These are phyloP conservation scores for Fusarium ramigenum DNA, from an alignment of 2,329 filamentous ascomycete species.

Conservation along the genomic window DNA sequence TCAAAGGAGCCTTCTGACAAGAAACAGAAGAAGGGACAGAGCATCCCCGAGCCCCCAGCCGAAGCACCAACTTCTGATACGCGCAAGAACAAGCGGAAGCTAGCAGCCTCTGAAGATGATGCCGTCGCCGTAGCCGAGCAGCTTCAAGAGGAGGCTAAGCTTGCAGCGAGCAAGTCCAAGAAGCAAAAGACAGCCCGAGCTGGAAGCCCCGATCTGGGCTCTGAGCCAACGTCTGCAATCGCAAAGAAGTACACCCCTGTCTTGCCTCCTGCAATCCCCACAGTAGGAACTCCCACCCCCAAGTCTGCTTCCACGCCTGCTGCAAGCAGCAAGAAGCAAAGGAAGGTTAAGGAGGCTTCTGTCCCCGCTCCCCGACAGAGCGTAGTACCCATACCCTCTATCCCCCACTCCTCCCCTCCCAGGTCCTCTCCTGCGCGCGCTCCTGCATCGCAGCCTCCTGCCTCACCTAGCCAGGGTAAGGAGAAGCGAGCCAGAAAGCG, in stretches of 20 bases:
- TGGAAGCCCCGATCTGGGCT: slow-evolving; percentile 49
- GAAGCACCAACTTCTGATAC: slow-evolving; percentile 36
- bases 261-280: slow-evolving; percentile 45
- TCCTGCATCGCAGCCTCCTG: slow-evolving; percentile 18
- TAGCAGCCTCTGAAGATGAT: slow-evolving; percentile 51
- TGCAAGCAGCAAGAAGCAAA: slow-evolving; percentile 42
- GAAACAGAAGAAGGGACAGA: slow-evolving; percentile 44
- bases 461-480: slow-evolving; percentile 39
- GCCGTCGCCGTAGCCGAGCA: slow-evolving; percentile 49
- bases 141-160: slow-evolving; percentile 47
- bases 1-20: slow-evolving; percentile 41
- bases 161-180: slow-evolving; percentile 54
- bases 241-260: slow-evolving; percentile 48
- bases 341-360: slow-evolving; percentile 45
- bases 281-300: slow-evolving; percentile 38
- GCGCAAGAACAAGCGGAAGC: slow-evolving; percentile 52
- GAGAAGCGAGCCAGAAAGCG: slow-evolving; percentile 46
- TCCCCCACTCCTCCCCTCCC: slow-evolving; percentile 46
- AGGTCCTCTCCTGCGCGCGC: slow-evolving; percentile 38
- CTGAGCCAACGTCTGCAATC: slow-evolving; percentile 38
- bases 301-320: slow-evolving; percentile 37
- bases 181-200: slow-evolving; percentile 49
- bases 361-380: slow-evolving; percentile 44
- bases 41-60: not conserved
- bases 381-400: slow-evolving; percentile 48